These are phyloP conservation scores for Gossypium rotundifolium DNA, from an alignment of 345 rosid species.

Conservation along the genomic window DNA sequence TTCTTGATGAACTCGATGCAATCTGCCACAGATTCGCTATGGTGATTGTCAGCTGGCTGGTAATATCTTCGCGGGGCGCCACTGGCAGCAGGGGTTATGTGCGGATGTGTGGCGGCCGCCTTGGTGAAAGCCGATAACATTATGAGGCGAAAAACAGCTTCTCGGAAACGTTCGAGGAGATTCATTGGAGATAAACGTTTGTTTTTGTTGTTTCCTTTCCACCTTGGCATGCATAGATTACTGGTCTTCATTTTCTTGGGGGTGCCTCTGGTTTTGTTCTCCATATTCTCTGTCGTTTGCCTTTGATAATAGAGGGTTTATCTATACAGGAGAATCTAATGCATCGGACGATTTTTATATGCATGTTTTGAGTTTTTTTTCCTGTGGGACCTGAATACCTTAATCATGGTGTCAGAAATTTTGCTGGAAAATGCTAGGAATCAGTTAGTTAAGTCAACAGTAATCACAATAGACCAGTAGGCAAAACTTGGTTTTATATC, in stretches of 20 bases:
- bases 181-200: slow-evolving; percentile 33
- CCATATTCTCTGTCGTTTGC: slow-evolving; percentile 13
- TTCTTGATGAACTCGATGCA: slow-evolving; percentile 82
- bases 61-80: slow-evolving; percentile 8
- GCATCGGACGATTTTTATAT: neutral
- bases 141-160: slow-evolving; percentile 58
- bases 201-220: slow-evolving; percentile 21
- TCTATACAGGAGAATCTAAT: neutral
- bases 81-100: neutral
- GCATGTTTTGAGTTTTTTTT: neutral
- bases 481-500: neutral
- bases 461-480: neutral
- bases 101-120: neutral
- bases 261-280: slow-evolving; percentile 17
- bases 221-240: slow-evolving; percentile 46
- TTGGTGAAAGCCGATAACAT: slow-evolving; percentile 68
- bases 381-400: neutral
- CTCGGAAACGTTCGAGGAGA: slow-evolving; percentile 50
- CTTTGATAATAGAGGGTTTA: neutral
- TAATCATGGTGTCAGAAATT: neutral
- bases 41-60: slow-evolving; percentile 34
- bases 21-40: slow-evolving; percentile 68
- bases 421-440: slow-evolving; percentile 6
- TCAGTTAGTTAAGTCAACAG: slow-evolving; percentile 6
- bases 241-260: slow-evolving; percentile 21